A percentile compares a stretch with the other conserved stretches of the same genome.
Evolutionary conservation across 768 basidiomycete genomes (phyloP).

Genomic region (Hygrophoropsis aurantiaca): DNA sequence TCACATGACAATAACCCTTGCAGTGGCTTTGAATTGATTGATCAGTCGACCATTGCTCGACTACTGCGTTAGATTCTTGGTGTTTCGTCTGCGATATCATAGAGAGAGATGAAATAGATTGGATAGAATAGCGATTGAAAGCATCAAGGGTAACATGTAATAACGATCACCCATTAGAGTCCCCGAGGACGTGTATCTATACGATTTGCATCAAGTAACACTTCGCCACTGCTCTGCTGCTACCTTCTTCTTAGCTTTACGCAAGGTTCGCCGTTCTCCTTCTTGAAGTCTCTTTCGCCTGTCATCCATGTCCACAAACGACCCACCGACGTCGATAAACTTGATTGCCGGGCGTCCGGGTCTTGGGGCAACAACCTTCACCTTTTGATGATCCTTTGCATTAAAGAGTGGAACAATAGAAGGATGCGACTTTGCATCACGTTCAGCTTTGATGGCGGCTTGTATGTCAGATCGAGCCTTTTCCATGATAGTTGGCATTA

Average conservation of each 20-base stretch:
- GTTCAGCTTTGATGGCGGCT: conserved; percentile 30
- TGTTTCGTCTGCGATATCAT: no score
- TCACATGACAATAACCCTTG: no score
- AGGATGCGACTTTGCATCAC: conserved; percentile 39
- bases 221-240: neutral
- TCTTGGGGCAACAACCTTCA: conserved; percentile 36
- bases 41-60: no score
- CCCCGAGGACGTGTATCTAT: no score
- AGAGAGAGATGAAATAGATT: no score
- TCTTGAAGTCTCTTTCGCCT: conserved; percentile 48
- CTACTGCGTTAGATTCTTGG: no score
- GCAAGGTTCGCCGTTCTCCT: conserved; percentile 45
- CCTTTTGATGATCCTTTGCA: conserved; percentile 37
- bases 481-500: conserved; percentile 58
- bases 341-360: conserved; percentile 54
- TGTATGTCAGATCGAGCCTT: conserved; percentile 42
- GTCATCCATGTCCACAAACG: conserved; percentile 62
- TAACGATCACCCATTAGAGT: no score
- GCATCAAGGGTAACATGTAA: no score
- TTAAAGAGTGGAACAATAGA: conserved; percentile 39
- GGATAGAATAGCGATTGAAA: no score
- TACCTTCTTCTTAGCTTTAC: conserved; percentile 28
- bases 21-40: no score
- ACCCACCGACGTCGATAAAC: conserved; percentile 74
- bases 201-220: neutral